Conservation (phyloP, 768 basidiomycete genomes). For the Leccinellum luteum region DNA sequence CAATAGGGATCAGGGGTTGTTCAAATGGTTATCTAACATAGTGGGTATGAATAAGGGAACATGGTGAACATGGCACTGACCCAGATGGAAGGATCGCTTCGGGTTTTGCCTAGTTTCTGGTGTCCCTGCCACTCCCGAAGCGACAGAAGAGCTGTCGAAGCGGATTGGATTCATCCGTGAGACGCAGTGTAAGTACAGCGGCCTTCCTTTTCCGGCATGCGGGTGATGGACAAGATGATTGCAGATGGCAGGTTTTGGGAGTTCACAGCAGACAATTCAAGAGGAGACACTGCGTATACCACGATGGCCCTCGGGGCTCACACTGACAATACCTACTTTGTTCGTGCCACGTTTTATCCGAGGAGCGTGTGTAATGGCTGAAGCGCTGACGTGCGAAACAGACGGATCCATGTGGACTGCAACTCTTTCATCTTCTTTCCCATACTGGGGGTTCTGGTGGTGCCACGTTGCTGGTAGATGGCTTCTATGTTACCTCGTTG, state of each 20-base stretch:
- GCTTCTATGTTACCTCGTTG: conserved; percentile 86
- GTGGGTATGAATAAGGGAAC: conserved; percentile 41
- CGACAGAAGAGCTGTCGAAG: conserved; percentile 73
- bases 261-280: conserved; percentile 87
- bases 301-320: conserved; percentile 85
- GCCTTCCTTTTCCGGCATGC: conserved; percentile 1
- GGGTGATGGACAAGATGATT: conserved; percentile 36
- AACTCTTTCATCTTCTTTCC: conserved; percentile 91
- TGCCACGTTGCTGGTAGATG: conserved; percentile 89
- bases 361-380: conserved; percentile 4
- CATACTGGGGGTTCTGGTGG: conserved; percentile 82
- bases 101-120: conserved; percentile 88
- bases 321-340: conserved; percentile 64
- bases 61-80: not conserved
- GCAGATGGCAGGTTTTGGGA: conserved; percentile 96
- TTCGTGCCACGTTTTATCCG: conserved; percentile 12
- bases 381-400: conserved; percentile 28
- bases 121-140: conserved; percentile 77
- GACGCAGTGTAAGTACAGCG: conserved; percentile 55
- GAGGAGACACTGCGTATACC: conserved; percentile 94
- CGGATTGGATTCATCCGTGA: conserved; percentile 88
- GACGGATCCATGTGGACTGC: conserved; percentile 95
- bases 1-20: conserved; percentile 60
- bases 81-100: conserved; percentile 64
- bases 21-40: conserved; percentile 78